Conservation (phyloP, 768 basidiomycete genomes). For the Pseudohyphozyma bogoriensis region DNA sequence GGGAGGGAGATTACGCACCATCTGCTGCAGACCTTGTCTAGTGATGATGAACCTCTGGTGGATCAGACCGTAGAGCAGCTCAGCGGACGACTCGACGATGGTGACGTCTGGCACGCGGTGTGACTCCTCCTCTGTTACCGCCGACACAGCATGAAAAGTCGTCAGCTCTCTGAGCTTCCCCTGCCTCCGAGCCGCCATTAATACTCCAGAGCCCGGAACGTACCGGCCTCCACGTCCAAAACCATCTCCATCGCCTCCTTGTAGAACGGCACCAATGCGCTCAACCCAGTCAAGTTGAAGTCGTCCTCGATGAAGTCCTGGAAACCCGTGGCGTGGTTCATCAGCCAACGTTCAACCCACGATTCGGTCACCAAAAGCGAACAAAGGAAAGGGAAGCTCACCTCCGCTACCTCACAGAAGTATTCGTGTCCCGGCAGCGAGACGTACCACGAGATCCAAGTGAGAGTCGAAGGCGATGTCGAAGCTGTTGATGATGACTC, state of each 20-base stretch:
- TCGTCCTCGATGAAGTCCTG: constrained; percentile 98
- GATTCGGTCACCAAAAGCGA: background rate
- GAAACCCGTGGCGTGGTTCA: background rate
- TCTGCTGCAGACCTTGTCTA: constrained; percentile 80
- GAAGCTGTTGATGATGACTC: constrained; percentile 14
- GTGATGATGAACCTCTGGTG: constrained; percentile 97
- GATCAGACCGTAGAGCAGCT: constrained; percentile 91
- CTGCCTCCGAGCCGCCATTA: background rate
- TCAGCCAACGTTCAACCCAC: background rate
- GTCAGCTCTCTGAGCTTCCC: background rate
- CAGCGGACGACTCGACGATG: constrained; percentile 94
- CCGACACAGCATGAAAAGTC: too few relatives aligned
- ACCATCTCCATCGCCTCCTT: constrained; percentile 99
- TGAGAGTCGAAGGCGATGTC: constrained; percentile 43
- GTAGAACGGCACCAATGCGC: constrained; percentile 96
- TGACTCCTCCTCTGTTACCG: constrained; percentile 69
- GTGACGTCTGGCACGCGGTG: constrained; percentile 96
- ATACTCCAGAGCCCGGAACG: constrained; percentile 33
- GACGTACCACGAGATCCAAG: constrained; percentile 76
- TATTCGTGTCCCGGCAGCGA: constrained; percentile 53
- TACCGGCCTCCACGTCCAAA: constrained; percentile 95
- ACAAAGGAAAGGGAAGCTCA: background rate
- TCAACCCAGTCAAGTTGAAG: constrained; percentile 95
- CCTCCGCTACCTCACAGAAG: constrained; percentile 32
- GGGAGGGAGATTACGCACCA: constrained; percentile 50